These are phyloP conservation scores for Termitomyces eurrhizus DNA, from an alignment of 768 basidiomycete genomes.

Conservation along the genomic window DNA sequence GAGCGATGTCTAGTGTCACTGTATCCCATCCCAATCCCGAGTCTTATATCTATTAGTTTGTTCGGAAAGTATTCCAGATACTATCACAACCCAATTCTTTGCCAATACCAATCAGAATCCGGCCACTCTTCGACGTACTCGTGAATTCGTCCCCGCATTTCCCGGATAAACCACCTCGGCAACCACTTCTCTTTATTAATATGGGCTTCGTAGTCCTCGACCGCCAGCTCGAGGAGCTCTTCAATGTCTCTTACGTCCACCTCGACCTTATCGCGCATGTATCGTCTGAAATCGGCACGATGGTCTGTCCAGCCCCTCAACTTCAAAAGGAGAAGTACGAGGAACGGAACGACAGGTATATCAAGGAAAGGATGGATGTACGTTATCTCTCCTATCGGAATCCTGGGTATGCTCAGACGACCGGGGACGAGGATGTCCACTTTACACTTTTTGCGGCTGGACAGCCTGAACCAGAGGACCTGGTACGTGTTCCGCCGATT, in stretches of 20 bases:
- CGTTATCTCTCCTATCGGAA: conserved; percentile 21
- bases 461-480: conserved; percentile 36
- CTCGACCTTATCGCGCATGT: conserved; percentile 33
- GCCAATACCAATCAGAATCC: conserved; percentile 3
- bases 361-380: conserved; percentile 18
- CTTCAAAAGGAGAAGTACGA: conserved; percentile 36
- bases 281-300: conserved; percentile 21
- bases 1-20: not conserved
- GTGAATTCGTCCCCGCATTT: conserved; percentile 21
- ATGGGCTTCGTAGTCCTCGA: conserved; percentile 18
- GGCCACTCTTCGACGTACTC: conserved; percentile 17
- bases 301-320: conserved; percentile 41
- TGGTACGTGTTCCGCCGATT: conserved; percentile 36
- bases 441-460: conserved; percentile 25
- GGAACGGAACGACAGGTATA: conserved; percentile 35
- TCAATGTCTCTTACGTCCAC: conserved; percentile 38
- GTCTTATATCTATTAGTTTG: not conserved
- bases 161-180: conserved; percentile 24
- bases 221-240: conserved; percentile 36
- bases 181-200: conserved; percentile 24
- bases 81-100: conserved; percentile 9
- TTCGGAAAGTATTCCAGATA: not conserved
- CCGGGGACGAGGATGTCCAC: conserved; percentile 37
- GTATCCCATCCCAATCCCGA: not conserved
- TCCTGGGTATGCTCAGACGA: conserved; percentile 30